These are phyloP conservation scores for Xanthoconium separans DNA, from an alignment of 1,284 basidiomycete species.

Conservation along the genomic window DNA sequence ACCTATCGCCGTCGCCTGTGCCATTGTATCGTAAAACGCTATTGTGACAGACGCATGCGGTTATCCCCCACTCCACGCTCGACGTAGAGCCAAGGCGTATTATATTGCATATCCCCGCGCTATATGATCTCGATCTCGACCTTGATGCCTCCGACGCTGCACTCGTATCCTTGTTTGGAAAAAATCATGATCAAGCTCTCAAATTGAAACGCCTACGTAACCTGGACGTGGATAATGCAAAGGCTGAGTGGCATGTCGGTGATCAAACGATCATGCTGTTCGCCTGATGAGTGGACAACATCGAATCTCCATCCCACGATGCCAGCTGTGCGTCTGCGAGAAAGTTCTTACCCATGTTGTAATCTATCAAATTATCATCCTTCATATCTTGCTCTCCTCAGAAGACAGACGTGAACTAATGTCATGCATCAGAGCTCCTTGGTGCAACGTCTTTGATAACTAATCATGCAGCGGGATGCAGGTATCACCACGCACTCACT, in stretches of 20 bases:
- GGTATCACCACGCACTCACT: too few species aligned
- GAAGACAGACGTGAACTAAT: too few species aligned
- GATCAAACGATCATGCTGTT: slow-evolving; percentile 46
- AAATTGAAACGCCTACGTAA: slow-evolving; percentile 53
- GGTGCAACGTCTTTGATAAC: too few species aligned
- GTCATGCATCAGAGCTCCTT: too few species aligned
- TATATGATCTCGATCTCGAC: slow-evolving; percentile 54
- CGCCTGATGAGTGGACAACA: slow-evolving; percentile 27
- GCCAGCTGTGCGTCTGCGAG: too few species aligned
- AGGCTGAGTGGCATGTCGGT: slow-evolving; percentile 62
- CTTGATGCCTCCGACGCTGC: slow-evolving; percentile 51
- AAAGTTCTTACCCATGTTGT: too few species aligned
- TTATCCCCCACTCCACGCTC: slow-evolving; percentile 48
- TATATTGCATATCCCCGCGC: slow-evolving; percentile 46
- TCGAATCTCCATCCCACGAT: background rate
- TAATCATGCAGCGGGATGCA: too few species aligned
- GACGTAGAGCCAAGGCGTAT: slow-evolving; percentile 61
- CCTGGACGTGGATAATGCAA: slow-evolving; percentile 58
- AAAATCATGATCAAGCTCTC: slow-evolving; percentile 33
- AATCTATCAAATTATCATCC: too few species aligned
- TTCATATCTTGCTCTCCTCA: too few species aligned
- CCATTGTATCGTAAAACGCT: slow-evolving; percentile 3
- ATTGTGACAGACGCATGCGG: slow-evolving; percentile 41
- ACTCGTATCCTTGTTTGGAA: slow-evolving; percentile 33
- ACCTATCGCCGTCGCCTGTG: slow-evolving; percentile 4